Evolutionary conservation across 2,329 filamentous ascomycete genomes (phyloP).

Genomic region (Neospermospora avenae): DNA sequence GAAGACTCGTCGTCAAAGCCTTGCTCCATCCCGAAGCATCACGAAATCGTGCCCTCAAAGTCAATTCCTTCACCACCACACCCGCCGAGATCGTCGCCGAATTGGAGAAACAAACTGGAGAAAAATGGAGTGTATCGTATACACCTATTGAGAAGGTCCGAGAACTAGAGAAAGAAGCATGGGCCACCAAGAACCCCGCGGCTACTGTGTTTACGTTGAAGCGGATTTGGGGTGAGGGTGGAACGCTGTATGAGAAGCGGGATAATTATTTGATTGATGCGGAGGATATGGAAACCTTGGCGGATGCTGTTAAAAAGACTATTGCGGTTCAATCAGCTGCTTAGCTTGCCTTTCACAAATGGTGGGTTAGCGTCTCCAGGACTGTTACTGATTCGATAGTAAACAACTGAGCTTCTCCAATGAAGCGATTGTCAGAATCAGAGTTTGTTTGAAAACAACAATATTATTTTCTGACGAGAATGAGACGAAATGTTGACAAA

Average conservation of each 20-base stretch:
- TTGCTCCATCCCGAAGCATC: slow-evolving; percentile 37
- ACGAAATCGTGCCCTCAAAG: slow-evolving; percentile 35
- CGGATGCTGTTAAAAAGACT: slow-evolving; percentile 41
- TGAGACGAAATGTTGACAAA: no score
- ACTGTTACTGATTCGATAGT: not conserved
- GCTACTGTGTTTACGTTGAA: slow-evolving; percentile 59
- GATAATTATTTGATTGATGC: slow-evolving; percentile 61
- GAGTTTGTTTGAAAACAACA: no score
- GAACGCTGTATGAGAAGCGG: slow-evolving; percentile 65
- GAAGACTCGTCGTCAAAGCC: slow-evolving; percentile 36
- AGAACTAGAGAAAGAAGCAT: slow-evolving; percentile 55
- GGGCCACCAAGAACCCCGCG: slow-evolving; percentile 48
- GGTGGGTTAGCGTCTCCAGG: no score
- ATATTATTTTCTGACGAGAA: no score
- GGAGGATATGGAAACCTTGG: slow-evolving; percentile 51
- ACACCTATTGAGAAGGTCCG: slow-evolving; percentile 41
- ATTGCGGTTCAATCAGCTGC: slow-evolving; percentile 17
- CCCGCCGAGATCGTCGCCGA: slow-evolving; percentile 37
- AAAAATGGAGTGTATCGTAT: slow-evolving; percentile 36
- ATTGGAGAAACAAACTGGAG: slow-evolving; percentile 35
- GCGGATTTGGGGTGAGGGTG: slow-evolving; percentile 70
- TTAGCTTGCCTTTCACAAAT: not conserved
- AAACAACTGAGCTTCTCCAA: no score
- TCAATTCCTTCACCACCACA: slow-evolving; percentile 38
- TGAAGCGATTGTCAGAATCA: no score